Base-by-base conservation (phyloP, 148 eudicot species). In the Gaultheria prostrata region DNA sequence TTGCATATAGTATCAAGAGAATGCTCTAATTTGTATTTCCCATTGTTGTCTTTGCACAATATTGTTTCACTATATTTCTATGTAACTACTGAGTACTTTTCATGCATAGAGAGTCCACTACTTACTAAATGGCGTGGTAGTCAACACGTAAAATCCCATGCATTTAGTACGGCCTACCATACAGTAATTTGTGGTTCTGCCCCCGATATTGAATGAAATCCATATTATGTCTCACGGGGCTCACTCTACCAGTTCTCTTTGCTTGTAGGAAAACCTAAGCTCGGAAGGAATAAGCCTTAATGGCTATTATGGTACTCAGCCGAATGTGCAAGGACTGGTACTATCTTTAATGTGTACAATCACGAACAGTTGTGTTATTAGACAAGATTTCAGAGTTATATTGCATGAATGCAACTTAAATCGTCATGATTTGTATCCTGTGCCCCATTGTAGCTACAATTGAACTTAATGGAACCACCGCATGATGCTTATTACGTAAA, bases 391-490 rank as follows among this genome's bases (percentile, higher is more conserved):
- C 10, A 75, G 56, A 53, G 63, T 81, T 30, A 30, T 24, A 51
- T 75, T 21, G 20, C 11, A 69, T 54, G 33, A 54, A 26, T 24
- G 78, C 69, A 74, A 28, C 18, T 43, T 78, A 69, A 43, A 80
- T 32, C 74, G 4, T 67, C 7, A 65, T 77, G 14, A 26, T 79
- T 80, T 63, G 61, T 15, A 82, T 75, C 78, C 28, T 39, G n/a
- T 72, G 81, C 78, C 79, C 79, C 76, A 59, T 85, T 87, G 85
- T 90, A 87, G 94, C 87, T 93, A 82, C 98, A 93, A 85, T 88
- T 96, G 87, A 96, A 96, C 89, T 88, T 96, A 85, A 94, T 96
- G 98, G 98, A 94, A 89, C 98, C 94, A 67, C 98, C 98, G 15
- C 91, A 96, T 84, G 98, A 96, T 85, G 91, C 90, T 84, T 96